Conservation (phyloP, 768 basidiomycete species). For the Trametes cubensis region DNA sequence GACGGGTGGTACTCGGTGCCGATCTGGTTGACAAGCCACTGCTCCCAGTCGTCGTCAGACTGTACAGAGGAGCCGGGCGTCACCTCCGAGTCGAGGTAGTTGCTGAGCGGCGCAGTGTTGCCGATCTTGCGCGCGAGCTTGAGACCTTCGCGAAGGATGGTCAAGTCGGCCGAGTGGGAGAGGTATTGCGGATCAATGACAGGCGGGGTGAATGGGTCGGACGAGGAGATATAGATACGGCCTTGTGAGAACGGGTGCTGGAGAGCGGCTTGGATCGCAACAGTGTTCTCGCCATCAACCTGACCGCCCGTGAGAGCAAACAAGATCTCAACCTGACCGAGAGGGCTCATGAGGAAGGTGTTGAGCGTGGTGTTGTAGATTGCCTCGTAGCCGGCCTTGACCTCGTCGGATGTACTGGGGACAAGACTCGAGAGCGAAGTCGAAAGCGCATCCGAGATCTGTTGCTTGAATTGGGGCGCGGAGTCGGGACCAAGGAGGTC, state of each 20-base stretch:
- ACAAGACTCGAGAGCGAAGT: conserved; percentile 43
- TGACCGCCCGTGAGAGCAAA: conserved; percentile 43
- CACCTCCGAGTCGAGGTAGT: conserved; percentile 48
- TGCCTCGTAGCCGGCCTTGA: conserved; percentile 57
- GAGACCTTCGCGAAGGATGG: conserved; percentile 58
- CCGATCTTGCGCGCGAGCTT: conserved; percentile 63
- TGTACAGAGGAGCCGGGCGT: conserved; percentile 52
- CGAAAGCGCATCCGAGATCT: conserved; percentile 37
- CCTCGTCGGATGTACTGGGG: conserved; percentile 45
- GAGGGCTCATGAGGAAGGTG: conserved; percentile 41
- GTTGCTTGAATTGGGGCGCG: conserved; percentile 38
- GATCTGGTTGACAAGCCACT: conserved; percentile 47
- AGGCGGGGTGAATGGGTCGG: conserved; percentile 60
- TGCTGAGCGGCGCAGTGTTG: conserved; percentile 51
- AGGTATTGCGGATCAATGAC: conserved; percentile 71
- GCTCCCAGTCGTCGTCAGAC: conserved; percentile 59
- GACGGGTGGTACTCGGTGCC: conserved; percentile 65
- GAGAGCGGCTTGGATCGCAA: conserved; percentile 65
- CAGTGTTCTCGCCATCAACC: conserved; percentile 41
- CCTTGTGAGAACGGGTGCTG: conserved; percentile 71
- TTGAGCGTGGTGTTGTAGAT: conserved; percentile 51
- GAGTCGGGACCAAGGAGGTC: conserved; percentile 43
- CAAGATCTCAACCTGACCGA: conserved; percentile 63
- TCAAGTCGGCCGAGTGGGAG: conserved; percentile 52
- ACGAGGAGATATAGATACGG: conserved; percentile 60